Conservation (phyloP, 129 eudicot genomes). For the Flaveria ramosissima region DNA sequence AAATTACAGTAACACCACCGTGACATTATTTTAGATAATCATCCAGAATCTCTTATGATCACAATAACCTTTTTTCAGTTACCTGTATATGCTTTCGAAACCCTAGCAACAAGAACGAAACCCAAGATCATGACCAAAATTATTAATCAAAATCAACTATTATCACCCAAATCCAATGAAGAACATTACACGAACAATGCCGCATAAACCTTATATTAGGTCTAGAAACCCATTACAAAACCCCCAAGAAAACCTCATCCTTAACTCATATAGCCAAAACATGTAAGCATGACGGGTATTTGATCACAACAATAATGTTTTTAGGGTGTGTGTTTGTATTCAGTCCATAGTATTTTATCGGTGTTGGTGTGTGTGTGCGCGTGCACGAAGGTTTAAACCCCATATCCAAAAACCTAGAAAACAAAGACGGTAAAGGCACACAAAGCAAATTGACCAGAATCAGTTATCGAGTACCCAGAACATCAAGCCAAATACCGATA, state of each 20-base stretch:
- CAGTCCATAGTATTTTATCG: background rate
- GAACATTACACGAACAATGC: no score
- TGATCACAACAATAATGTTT: background rate
- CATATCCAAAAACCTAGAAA: background rate
- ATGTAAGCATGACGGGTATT: background rate
- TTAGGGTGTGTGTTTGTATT: background rate
- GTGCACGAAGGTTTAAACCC: background rate
- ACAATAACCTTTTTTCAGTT: background rate
- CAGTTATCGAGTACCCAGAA: background rate
- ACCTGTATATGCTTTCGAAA: background rate
- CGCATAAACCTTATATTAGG: background rate
- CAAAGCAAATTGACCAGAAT: background rate
- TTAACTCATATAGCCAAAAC: background rate
- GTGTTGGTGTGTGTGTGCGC: background rate
- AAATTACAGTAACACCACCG: no score
- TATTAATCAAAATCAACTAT: no score
- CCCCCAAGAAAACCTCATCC: background rate
- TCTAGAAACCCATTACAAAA: constrained; percentile 3
- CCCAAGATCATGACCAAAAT: no score
- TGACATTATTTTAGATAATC: no score
- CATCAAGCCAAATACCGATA: constrained; percentile 31
- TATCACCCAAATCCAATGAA: no score
- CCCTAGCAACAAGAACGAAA: background rate
- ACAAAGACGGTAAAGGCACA: background rate
- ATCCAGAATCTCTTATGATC: background rate